Evolutionary conservation across 345 rosid genomes (phyloP).

Genomic region (Hibiscus syriacus): DNA sequence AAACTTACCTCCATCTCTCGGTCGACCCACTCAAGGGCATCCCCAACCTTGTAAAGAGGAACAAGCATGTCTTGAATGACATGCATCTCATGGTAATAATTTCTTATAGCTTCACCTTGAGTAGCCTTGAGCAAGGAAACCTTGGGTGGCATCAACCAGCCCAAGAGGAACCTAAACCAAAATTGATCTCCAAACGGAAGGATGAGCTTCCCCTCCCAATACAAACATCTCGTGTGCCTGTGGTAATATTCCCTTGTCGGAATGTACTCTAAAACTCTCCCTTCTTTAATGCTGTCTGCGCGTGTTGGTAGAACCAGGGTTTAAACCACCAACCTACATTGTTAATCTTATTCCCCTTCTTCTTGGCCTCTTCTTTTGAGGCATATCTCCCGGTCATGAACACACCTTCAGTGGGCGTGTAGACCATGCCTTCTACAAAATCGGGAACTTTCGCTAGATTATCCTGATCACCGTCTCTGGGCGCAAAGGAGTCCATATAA

Average conservation of each 20-base stretch:
- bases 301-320: slow-evolving; percentile 98
- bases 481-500: slow-evolving; percentile 86
- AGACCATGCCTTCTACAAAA: slow-evolving; percentile 91
- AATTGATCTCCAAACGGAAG: slow-evolving; percentile 95
- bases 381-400: slow-evolving; percentile 95
- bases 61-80: slow-evolving; percentile 99
- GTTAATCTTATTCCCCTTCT: slow-evolving; percentile 82
- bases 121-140: slow-evolving; percentile 97
- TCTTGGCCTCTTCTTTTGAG: slow-evolving; percentile 84
- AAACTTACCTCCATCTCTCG: slow-evolving; percentile 85
- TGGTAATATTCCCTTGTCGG: slow-evolving; percentile 95
- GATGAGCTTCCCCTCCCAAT: slow-evolving; percentile 99
- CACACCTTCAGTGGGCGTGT: slow-evolving; percentile 61
- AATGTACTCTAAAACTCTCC: slow-evolving; percentile 96
- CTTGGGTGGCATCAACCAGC: slow-evolving; percentile 99
- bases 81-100: slow-evolving; percentile 96
- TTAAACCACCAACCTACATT: slow-evolving; percentile 97
- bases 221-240: slow-evolving; percentile 93
- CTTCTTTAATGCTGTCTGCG: slow-evolving; percentile 63
- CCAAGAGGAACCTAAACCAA: slow-evolving; percentile 91
- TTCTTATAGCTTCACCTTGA: slow-evolving; percentile 96
- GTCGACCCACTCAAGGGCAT: slow-evolving; percentile 92
- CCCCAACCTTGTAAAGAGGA: slow-evolving; percentile 94
- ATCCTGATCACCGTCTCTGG: slow-evolving; percentile 83
- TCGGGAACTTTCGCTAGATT: slow-evolving; percentile 73